Evolutionary conservation across 208 protist species (phyloP).

Genomic region (Leishmania amazonensis): DNA sequence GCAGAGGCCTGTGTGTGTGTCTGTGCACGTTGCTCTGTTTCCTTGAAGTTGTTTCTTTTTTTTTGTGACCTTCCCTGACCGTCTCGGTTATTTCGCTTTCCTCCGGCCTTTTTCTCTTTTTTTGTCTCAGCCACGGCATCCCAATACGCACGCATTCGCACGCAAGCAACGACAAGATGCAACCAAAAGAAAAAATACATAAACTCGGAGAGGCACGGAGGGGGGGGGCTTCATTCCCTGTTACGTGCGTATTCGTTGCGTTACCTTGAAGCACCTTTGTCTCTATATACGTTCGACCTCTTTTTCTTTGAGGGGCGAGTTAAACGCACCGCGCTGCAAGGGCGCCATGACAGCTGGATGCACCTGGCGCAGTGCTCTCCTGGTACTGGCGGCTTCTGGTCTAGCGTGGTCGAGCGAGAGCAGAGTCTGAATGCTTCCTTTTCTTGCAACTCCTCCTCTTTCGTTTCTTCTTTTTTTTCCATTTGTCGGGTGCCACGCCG

Average conservation of each 20-base stretch:
- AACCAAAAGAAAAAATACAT: neutral
- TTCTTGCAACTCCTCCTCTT: constrained; percentile 4
- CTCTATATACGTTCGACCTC: neutral
- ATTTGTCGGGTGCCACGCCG: neutral
- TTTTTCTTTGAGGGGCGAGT: neutral
- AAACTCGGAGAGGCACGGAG: neutral
- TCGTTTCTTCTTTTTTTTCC: constrained; percentile 16
- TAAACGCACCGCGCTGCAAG: neutral
- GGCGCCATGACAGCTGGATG: neutral
- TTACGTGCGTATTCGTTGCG: neutral
- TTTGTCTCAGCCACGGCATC: neutral
- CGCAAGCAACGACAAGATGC: neutral
- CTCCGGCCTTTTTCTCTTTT: neutral
- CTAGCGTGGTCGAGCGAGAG: neutral
- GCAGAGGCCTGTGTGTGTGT: neutral
- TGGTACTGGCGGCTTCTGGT: neutral
- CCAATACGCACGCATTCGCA: neutral
- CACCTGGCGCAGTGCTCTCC: neutral
- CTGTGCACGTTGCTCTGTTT: neutral
- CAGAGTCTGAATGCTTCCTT: constrained; percentile 1
- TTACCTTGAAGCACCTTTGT: neutral
- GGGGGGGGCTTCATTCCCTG: neutral
- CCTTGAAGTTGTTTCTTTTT: neutral
- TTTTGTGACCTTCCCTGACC: neutral
- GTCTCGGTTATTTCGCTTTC: neutral